Percentiles rank a stretch among this genome's conserved stretches.
These are phyloP conservation scores for Hemileccinum impolitum DNA, from an alignment of 768 basidiomycete species.

Conservation along the genomic window DNA sequence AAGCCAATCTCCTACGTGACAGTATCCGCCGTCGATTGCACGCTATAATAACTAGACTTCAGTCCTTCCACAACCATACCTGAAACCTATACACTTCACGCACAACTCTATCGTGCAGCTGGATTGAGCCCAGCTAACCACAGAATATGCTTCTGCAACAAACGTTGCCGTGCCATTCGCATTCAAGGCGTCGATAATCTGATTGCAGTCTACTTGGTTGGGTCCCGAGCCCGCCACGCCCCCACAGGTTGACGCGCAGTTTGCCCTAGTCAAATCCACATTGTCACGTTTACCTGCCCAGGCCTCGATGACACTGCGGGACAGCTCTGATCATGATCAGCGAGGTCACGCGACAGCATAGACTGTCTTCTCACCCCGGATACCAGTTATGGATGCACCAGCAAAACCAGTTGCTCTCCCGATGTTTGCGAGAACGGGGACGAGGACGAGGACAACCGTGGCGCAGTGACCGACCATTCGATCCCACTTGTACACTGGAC, in stretches of 20 bases:
- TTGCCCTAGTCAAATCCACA: too few relatives aligned
- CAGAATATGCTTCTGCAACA: background rate
- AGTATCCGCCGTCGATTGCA: too few relatives aligned
- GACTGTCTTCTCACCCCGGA: background rate
- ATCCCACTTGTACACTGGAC: background rate
- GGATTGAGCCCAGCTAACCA: background rate
- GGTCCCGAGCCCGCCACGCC: background rate
- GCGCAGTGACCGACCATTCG: background rate
- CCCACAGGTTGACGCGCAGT: too few relatives aligned
- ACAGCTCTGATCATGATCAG: background rate
- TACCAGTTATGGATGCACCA: background rate
- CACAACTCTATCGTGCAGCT: slow-evolving; percentile 7
- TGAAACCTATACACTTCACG: too few relatives aligned
- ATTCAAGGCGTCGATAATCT: slow-evolving; percentile 1
- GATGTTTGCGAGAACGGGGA: background rate
- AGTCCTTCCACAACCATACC: too few relatives aligned
- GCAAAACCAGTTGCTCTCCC: background rate
- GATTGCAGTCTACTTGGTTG: slow-evolving; percentile 7
- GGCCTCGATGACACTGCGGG: background rate
- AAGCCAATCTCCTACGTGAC: background rate
- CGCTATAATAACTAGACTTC: too few relatives aligned
- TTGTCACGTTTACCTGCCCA: background rate
- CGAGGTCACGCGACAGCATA: background rate
- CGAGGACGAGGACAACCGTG: background rate
- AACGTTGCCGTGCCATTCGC: background rate